A percentile compares a stretch with the other conserved stretches of the same genome.
Evolutionary conservation across 805 yeast genomes (phyloP).

Genomic region (Ogataea trehaloabstinens): DNA sequence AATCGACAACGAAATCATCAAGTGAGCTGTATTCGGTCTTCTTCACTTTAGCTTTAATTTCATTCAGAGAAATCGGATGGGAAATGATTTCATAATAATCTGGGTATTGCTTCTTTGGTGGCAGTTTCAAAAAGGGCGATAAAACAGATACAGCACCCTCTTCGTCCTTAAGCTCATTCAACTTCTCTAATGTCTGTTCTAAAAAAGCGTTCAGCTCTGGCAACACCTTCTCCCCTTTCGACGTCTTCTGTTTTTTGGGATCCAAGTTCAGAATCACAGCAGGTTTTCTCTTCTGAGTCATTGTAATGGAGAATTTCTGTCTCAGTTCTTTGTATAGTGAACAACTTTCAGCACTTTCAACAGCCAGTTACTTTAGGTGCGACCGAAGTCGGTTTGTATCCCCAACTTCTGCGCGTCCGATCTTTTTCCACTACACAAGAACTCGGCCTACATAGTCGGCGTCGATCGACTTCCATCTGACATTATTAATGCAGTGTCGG

Average conservation of each 20-base stretch:
- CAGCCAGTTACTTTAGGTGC: too few species aligned
- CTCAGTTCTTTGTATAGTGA: too few species aligned
- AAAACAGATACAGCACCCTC: slow-evolving; percentile 32
- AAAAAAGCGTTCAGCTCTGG: slow-evolving; percentile 32
- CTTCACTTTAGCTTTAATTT: slow-evolving; percentile 51
- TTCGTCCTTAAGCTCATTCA: slow-evolving; percentile 35
- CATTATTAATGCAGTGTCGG: not conserved
- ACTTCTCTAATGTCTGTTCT: slow-evolving; percentile 31
- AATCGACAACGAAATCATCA: slow-evolving; percentile 54
- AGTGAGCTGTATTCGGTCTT: slow-evolving; percentile 35
- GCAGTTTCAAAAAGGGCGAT: slow-evolving; percentile 65
- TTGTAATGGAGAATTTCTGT: too few species aligned
- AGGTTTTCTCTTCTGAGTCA: slow-evolving; percentile 24
- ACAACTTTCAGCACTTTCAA: too few species aligned
- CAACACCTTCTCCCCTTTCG: slow-evolving; percentile 2
- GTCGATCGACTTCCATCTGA: too few species aligned
- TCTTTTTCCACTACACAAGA: too few species aligned
- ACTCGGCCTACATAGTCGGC: too few species aligned
- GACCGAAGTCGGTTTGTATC: too few species aligned
- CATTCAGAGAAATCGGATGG: slow-evolving; percentile 67
- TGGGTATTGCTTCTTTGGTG: slow-evolving; percentile 71
- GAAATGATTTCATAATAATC: slow-evolving; percentile 70
- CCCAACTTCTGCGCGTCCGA: too few species aligned
- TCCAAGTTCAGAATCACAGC: slow-evolving; percentile 12
- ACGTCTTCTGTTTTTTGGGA: slow-evolving; percentile 18